Conservation (phyloP, 768 basidiomycete genomes). For the Lepiota subincarnata region DNA sequence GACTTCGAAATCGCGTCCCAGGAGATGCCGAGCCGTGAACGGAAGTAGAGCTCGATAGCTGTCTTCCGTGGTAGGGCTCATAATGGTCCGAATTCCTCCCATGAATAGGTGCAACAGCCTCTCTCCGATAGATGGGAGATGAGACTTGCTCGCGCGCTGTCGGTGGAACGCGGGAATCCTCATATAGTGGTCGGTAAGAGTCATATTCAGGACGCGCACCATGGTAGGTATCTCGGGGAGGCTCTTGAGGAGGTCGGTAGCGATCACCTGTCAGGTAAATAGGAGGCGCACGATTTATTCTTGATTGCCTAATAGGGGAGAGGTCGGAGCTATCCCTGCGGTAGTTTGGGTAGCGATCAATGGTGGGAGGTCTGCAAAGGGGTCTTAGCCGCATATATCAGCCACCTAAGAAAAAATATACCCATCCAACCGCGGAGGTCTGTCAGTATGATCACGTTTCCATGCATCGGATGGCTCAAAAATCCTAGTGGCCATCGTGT, state of each 20-base stretch:
- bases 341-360: conserved; percentile 33
- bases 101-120: conserved; percentile 20
- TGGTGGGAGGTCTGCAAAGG: conserved; percentile 16
- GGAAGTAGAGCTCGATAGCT: too few species aligned
- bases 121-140: conserved; percentile 20
- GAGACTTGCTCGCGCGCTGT: conserved; percentile 17
- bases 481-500: conserved; percentile 40
- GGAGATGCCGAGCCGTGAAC: neutral
- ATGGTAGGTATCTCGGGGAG: conserved; percentile 35
- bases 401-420: conserved; percentile 18
- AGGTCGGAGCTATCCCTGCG: conserved; percentile 27
- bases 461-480: conserved; percentile 73
- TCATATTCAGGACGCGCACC: conserved; percentile 34
- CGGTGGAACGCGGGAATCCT: conserved; percentile 27
- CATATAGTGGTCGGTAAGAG: conserved; percentile 49
- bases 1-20: neutral
- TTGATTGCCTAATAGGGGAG: conserved; percentile 31
- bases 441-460: conserved; percentile 56
- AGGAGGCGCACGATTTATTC: conserved; percentile 29
- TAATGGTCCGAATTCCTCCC: conserved; percentile 23
- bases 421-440: conserved; percentile 37
- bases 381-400: conserved; percentile 8
- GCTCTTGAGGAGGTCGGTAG: conserved; percentile 43
- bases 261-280: conserved; percentile 35
- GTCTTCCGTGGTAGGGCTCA: conserved; percentile 16